These are phyloP conservation scores for Penicillium manginii DNA, from an alignment of 495 filamentous ascomycete species.

Conservation along the genomic window DNA sequence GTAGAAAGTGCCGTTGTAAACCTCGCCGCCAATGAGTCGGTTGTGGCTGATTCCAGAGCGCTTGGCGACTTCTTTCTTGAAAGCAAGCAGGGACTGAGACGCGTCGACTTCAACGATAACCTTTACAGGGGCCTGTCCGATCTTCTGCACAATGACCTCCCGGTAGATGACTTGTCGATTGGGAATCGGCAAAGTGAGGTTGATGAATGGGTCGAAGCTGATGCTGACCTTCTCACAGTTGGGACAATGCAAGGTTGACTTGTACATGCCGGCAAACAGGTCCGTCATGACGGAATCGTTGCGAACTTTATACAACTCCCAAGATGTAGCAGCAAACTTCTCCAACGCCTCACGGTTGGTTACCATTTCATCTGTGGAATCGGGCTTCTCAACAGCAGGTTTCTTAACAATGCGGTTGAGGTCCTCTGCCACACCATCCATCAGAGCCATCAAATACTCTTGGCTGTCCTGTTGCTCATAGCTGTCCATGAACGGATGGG, in stretches of 20 bases:
- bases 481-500: slow-evolving; percentile 84
- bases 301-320: slow-evolving; percentile 88
- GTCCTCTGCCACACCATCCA: slow-evolving; percentile 94
- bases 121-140: slow-evolving; percentile 65
- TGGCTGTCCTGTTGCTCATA: slow-evolving; percentile 98
- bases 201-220: slow-evolving; percentile 98
- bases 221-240: slow-evolving; percentile 94
- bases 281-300: slow-evolving; percentile 96
- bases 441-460: slow-evolving; percentile 94
- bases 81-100: slow-evolving; percentile 66
- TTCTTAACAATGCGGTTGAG: slow-evolving; percentile 93
- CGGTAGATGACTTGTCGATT: slow-evolving; percentile 71
- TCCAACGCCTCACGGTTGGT: slow-evolving; percentile 74
- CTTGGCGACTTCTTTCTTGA: slow-evolving; percentile 73
- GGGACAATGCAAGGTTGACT: slow-evolving; percentile 92
- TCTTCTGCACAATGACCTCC: slow-evolving; percentile 40
- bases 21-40: slow-evolving; percentile 72
- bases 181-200: slow-evolving; percentile 89
- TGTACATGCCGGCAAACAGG: slow-evolving; percentile 96
- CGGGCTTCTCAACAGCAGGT: slow-evolving; percentile 96
- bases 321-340: slow-evolving; percentile 82
- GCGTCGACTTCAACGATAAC: slow-evolving; percentile 88
- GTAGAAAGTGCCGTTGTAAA: slow-evolving; percentile 81
- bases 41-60: slow-evolving; percentile 59
- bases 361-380: slow-evolving; percentile 97